Conservation (phyloP, 306 rosid species). For the Spatholobus suberectus region DNA sequence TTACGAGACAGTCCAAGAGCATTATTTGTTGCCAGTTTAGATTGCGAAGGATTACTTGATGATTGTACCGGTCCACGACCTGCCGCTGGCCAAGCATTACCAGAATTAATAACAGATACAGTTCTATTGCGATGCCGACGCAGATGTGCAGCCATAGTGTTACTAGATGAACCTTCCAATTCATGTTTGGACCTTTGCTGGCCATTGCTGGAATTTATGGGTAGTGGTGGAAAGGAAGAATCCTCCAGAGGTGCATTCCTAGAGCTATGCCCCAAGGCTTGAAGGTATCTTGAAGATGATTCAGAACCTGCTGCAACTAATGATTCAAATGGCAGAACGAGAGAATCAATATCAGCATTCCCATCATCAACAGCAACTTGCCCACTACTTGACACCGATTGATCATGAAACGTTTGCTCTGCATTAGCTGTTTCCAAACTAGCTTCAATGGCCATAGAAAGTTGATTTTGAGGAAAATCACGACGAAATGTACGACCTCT, state of each 20-base stretch:
- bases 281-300: constrained; percentile 75
- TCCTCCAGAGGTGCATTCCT: constrained; percentile 56
- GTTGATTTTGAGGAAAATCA: constrained; percentile 74
- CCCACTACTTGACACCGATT: constrained; percentile 53
- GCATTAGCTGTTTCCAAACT: constrained; percentile 79
- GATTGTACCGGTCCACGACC: constrained; percentile 55
- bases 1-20: constrained; percentile 41
- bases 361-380: constrained; percentile 55
- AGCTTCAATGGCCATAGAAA: constrained; percentile 84
- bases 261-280: constrained; percentile 80
- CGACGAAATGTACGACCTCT: constrained; percentile 69
- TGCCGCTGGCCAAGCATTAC: constrained; percentile 82
- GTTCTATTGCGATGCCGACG: constrained; percentile 63
- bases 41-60: constrained; percentile 52
- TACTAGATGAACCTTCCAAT: constrained; percentile 61
- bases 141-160: constrained; percentile 88
- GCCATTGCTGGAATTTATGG: constrained; percentile 58
- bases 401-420: constrained; percentile 47
- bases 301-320: constrained; percentile 60
- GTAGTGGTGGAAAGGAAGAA: constrained; percentile 92
- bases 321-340: constrained; percentile 69
- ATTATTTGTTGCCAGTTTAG: constrained; percentile 55
- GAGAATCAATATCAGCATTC: constrained; percentile 60
- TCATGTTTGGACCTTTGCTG: constrained; percentile 62
- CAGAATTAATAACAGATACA: constrained; percentile 60